phyloP scores from a whole-genome alignment of 2,329 filamentous ascomycete genomes.

The Cladorrhinum sp. region DNA sequence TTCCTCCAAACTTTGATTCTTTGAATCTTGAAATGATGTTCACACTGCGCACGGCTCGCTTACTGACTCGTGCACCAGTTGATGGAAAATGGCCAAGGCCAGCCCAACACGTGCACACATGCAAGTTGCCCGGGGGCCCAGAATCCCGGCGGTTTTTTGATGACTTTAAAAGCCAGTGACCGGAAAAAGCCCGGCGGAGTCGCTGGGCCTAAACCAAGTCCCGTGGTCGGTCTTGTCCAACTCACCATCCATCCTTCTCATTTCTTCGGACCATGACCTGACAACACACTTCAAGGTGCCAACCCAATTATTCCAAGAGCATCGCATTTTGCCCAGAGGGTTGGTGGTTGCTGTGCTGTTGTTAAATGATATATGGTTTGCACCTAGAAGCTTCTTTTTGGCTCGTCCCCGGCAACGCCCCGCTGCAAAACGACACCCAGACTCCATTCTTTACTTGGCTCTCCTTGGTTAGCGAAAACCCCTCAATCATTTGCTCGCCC shows the following conservation, averaged over 20 bases:
- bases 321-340: too few relatives aligned
- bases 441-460: too few relatives aligned
- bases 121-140: background rate
- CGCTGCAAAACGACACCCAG: constrained; percentile 6
- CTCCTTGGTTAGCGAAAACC: constrained; percentile 22
- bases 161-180: background rate
- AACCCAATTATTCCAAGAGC: too few relatives aligned
- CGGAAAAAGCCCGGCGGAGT: background rate
- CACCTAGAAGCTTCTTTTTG: background rate
- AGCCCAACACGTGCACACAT: background rate
- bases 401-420: background rate
- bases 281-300: too few relatives aligned
- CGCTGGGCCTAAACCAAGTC: background rate
- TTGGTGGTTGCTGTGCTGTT: too few relatives aligned
- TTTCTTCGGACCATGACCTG: background rate
- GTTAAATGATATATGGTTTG: background rate
- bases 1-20: background rate
- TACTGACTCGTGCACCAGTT: background rate
- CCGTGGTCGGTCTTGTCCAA: background rate
- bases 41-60: background rate
- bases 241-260: background rate
- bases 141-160: background rate
- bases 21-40: background rate
- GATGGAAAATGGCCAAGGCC: background rate
- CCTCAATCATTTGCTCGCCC: constrained; percentile 13